Conservation (phyloP, 1,284 basidiomycete species). For the Mycosarcoma mackinlayi region DNA sequence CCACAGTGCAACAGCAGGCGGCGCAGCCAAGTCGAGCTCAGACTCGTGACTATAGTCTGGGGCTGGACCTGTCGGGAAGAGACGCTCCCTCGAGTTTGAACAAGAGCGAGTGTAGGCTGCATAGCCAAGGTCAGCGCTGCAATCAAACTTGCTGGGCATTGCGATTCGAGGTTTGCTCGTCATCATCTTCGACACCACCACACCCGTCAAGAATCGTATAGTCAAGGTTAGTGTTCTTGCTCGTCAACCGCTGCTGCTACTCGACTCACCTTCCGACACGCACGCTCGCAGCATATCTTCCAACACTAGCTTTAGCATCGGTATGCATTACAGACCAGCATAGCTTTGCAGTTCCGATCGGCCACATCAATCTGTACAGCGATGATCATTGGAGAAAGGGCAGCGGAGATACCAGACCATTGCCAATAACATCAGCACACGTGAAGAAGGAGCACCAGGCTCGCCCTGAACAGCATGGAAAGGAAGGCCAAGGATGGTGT, state of each 20-base stretch:
- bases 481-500: no score
- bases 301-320: constrained; percentile 11
- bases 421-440: no score
- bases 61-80: no score
- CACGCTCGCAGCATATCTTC: background rate
- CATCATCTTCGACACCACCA: constrained; percentile 53
- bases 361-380: no score
- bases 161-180: constrained; percentile 34
- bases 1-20: no score
- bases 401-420: no score
- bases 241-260: constrained; percentile 4
- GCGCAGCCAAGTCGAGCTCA: no score
- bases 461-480: no score
- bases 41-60: no score
- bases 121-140: background rate
- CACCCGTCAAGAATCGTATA: constrained; percentile 53
- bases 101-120: no score
- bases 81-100: no score
- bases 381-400: background rate
- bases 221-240: constrained; percentile 45
- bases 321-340: constrained; percentile 9
- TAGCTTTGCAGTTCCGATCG: background rate
- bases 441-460: no score
- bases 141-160: constrained; percentile 12
- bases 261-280: constrained; percentile 16